A percentile compares a stretch with the other conserved stretches of the same genome.
Conservation (phyloP, 768 basidiomycete genomes). For the Amanita brunnescens region DNA sequence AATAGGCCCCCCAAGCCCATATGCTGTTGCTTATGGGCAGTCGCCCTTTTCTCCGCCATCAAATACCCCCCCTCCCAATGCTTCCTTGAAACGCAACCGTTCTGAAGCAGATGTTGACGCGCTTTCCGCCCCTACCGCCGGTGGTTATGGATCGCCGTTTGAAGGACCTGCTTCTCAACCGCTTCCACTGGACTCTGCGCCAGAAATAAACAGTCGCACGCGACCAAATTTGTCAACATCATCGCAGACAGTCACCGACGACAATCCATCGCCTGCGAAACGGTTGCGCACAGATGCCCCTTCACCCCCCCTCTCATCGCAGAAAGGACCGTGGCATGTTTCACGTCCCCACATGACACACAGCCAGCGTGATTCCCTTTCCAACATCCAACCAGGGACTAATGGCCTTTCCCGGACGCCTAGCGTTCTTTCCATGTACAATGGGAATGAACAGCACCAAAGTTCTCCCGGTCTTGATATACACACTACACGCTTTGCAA, state of each 20-base stretch:
- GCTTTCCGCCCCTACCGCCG: conserved; percentile 14
- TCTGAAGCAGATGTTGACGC: conserved; percentile 57
- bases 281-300: conserved; percentile 51
- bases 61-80: conserved; percentile 41
- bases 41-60: conserved; percentile 38
- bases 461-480: conserved; percentile 32
- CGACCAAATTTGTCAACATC: conserved; percentile 43
- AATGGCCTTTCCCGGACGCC: conserved; percentile 42
- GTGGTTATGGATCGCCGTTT: conserved; percentile 13
- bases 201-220: conserved; percentile 34
- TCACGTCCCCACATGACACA: conserved; percentile 22
- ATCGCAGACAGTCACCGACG: conserved; percentile 46
- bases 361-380: conserved; percentile 16
- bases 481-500: conserved; percentile 53
- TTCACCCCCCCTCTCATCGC: conserved; percentile 25
- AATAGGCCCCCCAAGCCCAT: conserved; percentile 46
- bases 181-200: conserved; percentile 17
- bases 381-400: conserved; percentile 22
- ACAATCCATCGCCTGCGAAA: conserved; percentile 64
- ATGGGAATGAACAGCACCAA: conserved; percentile 33
- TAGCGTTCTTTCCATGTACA: conserved; percentile 31
- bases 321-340: conserved; percentile 25
- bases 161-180: conserved; percentile 17
- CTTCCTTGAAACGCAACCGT: conserved; percentile 51
- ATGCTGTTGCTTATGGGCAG: conserved; percentile 36